Percentiles rank a stretch among this genome's conserved stretches.
phyloP scores from a whole-genome alignment of 75 land plant genomes.

The Isoetes taiwanensis region DNA sequence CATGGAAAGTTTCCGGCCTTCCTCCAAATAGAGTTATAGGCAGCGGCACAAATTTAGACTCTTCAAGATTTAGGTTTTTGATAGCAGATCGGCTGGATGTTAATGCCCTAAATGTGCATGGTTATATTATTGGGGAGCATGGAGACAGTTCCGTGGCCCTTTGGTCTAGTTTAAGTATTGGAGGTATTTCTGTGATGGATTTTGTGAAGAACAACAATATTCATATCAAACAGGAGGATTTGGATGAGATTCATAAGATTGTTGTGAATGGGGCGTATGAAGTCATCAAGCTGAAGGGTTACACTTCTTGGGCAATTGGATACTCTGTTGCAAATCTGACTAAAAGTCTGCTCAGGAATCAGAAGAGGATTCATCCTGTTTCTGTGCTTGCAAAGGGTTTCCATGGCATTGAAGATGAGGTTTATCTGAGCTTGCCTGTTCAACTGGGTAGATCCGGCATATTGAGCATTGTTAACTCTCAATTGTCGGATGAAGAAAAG shows the following conservation, averaged over 20 bases:
- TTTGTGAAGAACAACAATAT: constrained; percentile 28
- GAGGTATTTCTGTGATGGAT: constrained; percentile 50
- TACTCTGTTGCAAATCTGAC: constrained; percentile 69
- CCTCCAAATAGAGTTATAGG: constrained; percentile 75
- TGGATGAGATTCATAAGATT: constrained; percentile 35
- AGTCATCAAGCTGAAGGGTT: constrained; percentile 69
- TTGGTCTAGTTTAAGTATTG: constrained; percentile 77
- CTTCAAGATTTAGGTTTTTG: constrained; percentile 61
- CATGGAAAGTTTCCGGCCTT: constrained; percentile 75
- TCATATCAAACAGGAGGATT: constrained; percentile 35
- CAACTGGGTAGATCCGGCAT: constrained; percentile 60
- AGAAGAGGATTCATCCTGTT: constrained; percentile 63
- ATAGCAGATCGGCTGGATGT: constrained; percentile 73
- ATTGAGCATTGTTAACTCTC: constrained; percentile 41
- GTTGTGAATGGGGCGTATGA: constrained; percentile 68
- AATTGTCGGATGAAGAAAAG: constrained; percentile 44
- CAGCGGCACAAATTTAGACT: constrained; percentile 77
- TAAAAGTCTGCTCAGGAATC: constrained; percentile 42
- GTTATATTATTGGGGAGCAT: constrained; percentile 74
- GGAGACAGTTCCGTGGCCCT: constrained; percentile 89
- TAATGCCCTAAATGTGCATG: constrained; percentile 77
- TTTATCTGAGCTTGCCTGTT: constrained; percentile 64
- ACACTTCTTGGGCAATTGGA: constrained; percentile 90
- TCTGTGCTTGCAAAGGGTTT: constrained; percentile 72
- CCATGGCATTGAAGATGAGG: constrained; percentile 53